These are phyloP conservation scores for Lenwebbia sp. DNA, from an alignment of 345 rosid genomes.

Conservation along the genomic window DNA sequence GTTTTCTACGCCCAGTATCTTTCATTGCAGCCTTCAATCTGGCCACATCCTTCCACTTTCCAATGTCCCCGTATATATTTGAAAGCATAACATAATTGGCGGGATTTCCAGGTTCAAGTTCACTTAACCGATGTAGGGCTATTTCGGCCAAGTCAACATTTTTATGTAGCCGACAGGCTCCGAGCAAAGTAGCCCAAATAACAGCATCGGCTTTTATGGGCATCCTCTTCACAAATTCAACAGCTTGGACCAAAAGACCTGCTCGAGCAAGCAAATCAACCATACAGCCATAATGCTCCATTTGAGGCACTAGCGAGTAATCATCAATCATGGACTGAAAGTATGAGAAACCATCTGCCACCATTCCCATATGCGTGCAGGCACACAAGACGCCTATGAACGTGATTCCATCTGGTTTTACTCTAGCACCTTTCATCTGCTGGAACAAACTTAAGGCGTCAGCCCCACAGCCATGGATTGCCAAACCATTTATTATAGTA, in stretches of 20 bases:
- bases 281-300: slow-evolving; percentile 85
- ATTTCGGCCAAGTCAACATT: slow-evolving; percentile 65
- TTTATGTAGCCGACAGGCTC: slow-evolving; percentile 65
- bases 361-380: slow-evolving; percentile 66
- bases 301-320: slow-evolving; percentile 48
- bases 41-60: slow-evolving; percentile 70
- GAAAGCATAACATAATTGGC: slow-evolving; percentile 67
- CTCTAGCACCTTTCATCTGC: slow-evolving; percentile 39
- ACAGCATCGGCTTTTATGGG: slow-evolving; percentile 66
- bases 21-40: slow-evolving; percentile 67
- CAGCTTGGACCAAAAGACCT: slow-evolving; percentile 58
- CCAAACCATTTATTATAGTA: slow-evolving; percentile 55
- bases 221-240: slow-evolving; percentile 58
- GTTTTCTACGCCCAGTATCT: slow-evolving; percentile 62
- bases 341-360: slow-evolving; percentile 57
- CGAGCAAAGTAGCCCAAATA: slow-evolving; percentile 75
- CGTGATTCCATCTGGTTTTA: slow-evolving; percentile 66
- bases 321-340: slow-evolving; percentile 56
- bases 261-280: slow-evolving; percentile 75
- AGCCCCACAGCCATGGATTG: slow-evolving; percentile 55
- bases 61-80: slow-evolving; percentile 59
- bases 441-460: slow-evolving; percentile 54
- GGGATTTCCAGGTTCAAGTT: slow-evolving; percentile 66
- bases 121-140: slow-evolving; percentile 44
- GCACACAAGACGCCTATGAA: slow-evolving; percentile 61